Evolutionary conservation across 345 rosid species (phyloP), one percentile per base, ranked within the genome.

Genomic region (Gossypium longicalyx): DNA sequence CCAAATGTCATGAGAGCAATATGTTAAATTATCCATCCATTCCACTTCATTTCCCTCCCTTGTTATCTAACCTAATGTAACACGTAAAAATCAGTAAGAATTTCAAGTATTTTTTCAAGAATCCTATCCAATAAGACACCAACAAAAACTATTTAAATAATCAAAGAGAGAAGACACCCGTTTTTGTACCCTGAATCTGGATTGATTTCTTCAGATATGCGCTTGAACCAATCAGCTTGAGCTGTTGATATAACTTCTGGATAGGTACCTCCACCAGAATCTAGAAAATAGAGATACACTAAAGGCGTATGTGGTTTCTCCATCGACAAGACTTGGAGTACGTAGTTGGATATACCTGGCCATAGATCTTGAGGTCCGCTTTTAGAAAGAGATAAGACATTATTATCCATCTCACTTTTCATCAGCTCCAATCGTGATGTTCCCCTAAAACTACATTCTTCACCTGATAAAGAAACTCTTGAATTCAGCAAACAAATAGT

Each of bases 261-360:
- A 54, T 92, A 94, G 9, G 98, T 90, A 20, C 97, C 97, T 61
- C 97, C 98, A 0, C 98, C 98, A 20, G 97, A 94, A 84, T 94
- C 98, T 17, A 94, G 87, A 72, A 92, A 88, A 82, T 94, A 94
- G 63, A 94, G 81, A 78, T 84, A 85, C 52, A 79, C 83, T 38
- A 88, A 72, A 0, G 84, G 82, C 20, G 76, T 74, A 48, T 60
- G 51, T 2, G 88, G 81, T 75, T 76, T 75, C 52, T 82, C 68
- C 0, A 81, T 78, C 48, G 89, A 79, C 51, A 85, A 83, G 67
- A 90, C 71, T 16, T 72, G 75, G 71, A 89, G 81, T 48, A 86
- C 90, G 48, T 89, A 90, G 80, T 92, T 94, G 70, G 97, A 92
- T 68, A 92, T 63, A 64, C 95, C 91, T 64, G 98, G 97, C 97